Evolutionary conservation across 257 asterid species (phyloP).

Genomic region (Nyctanthes arbortristis): DNA sequence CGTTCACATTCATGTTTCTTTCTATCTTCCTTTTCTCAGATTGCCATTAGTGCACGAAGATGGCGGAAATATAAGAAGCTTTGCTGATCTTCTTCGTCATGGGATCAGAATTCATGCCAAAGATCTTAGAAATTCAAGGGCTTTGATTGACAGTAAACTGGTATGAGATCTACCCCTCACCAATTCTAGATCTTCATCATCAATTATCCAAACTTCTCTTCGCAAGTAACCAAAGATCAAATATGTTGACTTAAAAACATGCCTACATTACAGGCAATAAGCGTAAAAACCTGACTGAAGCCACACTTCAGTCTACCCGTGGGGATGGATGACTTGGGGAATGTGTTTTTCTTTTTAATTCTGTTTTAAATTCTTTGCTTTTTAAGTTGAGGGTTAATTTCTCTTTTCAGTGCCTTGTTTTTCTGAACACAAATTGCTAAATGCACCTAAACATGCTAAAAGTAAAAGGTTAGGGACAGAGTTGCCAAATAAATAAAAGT

Average conservation of each 20-base stretch:
- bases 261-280: too few species aligned
- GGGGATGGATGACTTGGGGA: background rate
- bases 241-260: too few species aligned
- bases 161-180: conserved; percentile 39
- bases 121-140: conserved; percentile 70
- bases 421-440: too few species aligned
- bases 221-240: too few species aligned
- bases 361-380: background rate
- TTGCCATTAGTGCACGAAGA: conserved; percentile 57
- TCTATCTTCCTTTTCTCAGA: conserved; percentile 41
- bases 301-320: too few species aligned
- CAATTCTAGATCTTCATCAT: conserved; percentile 10
- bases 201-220: background rate
- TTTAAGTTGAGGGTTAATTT: background rate
- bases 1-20: conserved; percentile 14
- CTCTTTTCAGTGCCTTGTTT: too few species aligned
- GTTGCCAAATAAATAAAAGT: background rate
- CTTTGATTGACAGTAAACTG: conserved; percentile 78
- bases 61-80: conserved; percentile 41
- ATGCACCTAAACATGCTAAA: background rate
- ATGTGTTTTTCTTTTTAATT: too few species aligned
- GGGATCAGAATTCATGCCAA: conserved; percentile 66
- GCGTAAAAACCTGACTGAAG: too few species aligned
- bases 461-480: background rate
- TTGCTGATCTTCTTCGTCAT: conserved; percentile 63